Evolutionary conservation across 2,329 filamentous ascomycete genomes (phyloP), one percentile per base, ranked within the genome.

Genomic region (Chrysoporthe deuterocubensis): DNA sequence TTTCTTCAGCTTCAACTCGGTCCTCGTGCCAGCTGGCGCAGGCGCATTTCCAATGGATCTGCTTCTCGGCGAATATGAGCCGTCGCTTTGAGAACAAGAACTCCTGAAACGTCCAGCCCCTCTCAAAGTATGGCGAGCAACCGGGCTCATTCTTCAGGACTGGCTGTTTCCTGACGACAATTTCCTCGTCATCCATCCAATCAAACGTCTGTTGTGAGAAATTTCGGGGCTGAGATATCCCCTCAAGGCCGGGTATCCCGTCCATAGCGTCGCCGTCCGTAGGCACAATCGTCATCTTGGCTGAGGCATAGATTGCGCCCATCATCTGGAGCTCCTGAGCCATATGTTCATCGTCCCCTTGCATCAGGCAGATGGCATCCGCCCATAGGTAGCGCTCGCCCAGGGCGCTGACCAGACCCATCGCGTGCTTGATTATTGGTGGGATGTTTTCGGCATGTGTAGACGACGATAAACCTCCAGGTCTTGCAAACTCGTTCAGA

Each of bases 41-140:
- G 26, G 54, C n/a, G 32, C 9, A 46, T 13, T 37, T 43, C 21
- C 48, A 46, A 42, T 57, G 52, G 4, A 34, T 16, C 42, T 62
- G 48, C 43, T 62, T 37, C 21, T 67, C 50, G 16, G 34, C 43
- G 16, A 63, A 67, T 34, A 61, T 46, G 16, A 67, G n/a, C 7
- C 65, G 58, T 44, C 65, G 42, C 14, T 52, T 32, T 3, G 34
- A 50, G 44, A 67, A 62, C 26, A 62, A 7, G 26, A 40, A 59
- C 26, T 63, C 65, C 21, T 67, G 65, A 32, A 67, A 67, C 4
- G 58, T 67, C 65, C 65, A 67, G 14, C 63, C 63, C 13, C 63
- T 34, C 21, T 59, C 54, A 40, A 59, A 65, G 40, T 59, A 65
- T 1, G 54, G 54, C 14, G 54, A 32, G 54, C 21, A 57, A 14